These are phyloP conservation scores for Monosporascus cannonballus DNA, from an alignment of 2,329 filamentous ascomycete genomes.

Conservation along the genomic window DNA sequence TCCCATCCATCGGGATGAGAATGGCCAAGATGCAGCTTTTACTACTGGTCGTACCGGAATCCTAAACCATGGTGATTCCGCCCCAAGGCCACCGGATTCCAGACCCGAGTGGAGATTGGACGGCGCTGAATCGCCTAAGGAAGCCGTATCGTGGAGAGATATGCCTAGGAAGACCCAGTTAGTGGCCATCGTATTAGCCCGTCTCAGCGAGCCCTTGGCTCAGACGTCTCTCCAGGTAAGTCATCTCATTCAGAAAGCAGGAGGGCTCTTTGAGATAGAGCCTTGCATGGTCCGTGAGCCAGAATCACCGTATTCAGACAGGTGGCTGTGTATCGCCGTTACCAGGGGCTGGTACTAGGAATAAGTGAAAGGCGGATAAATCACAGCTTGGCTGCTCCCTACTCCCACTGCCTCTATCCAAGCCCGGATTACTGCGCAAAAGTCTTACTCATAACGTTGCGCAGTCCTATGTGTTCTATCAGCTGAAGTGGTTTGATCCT, in stretches of 20 bases:
- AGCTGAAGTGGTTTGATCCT: slow-evolving; percentile 69
- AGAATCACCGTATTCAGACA: background rate
- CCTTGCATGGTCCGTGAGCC: background rate
- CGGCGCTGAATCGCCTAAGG: slow-evolving; percentile 4
- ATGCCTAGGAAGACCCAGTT: slow-evolving; percentile 75
- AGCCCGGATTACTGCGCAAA: background rate
- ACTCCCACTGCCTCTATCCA: no score
- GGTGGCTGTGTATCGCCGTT: no score
- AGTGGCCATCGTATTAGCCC: slow-evolving; percentile 68
- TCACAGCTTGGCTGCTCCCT: no score
- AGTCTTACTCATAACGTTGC: background rate
- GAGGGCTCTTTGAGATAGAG: background rate
- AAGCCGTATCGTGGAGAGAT: slow-evolving; percentile 21
- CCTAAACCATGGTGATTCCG: no score
- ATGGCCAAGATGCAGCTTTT: slow-evolving; percentile 7
- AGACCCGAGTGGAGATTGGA: slow-evolving; percentile 2
- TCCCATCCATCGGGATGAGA: slow-evolving; percentile 7
- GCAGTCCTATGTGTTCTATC: slow-evolving; percentile 79
- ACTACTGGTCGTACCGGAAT: background rate
- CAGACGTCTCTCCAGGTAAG: slow-evolving; percentile 61
- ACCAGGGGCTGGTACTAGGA: no score
- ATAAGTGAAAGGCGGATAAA: no score
- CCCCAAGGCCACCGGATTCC: background rate
- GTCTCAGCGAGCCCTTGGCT: slow-evolving; percentile 75
- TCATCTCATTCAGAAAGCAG: background rate